These are phyloP conservation scores for Takakia lepidozioides DNA, from an alignment of 225 moss, liverwort and hornwort genomes.

Conservation along the genomic window DNA sequence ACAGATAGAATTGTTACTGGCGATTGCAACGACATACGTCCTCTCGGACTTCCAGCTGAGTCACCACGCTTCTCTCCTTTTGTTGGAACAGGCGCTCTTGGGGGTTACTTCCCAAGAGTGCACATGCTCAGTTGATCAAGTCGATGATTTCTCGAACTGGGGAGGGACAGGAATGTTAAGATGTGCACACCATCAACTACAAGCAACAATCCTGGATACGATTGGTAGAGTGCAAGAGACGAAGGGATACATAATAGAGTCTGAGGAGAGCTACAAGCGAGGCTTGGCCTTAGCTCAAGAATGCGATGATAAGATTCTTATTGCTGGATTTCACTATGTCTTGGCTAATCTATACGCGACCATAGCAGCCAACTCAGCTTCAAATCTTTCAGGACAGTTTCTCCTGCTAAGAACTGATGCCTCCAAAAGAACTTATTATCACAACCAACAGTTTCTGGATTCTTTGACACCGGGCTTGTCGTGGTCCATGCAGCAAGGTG, in stretches of 20 bases:
- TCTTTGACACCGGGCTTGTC: neutral
- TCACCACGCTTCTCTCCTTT: neutral
- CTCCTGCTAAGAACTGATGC: neutral
- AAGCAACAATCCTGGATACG: neutral
- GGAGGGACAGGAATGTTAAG: neutral
- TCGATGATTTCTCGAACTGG: neutral
- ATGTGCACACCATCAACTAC: conserved; percentile 4
- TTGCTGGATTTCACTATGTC: neutral
- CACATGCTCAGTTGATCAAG: neutral
- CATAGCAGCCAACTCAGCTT: neutral
- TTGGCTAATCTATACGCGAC: neutral
- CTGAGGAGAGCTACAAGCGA: neutral
- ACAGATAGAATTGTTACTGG: neutral
- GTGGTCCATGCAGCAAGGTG: too few relatives aligned
- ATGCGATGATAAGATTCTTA: neutral
- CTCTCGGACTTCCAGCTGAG: neutral
- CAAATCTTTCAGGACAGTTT: neutral
- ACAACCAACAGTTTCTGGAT: neutral
- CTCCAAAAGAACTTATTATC: too few relatives aligned
- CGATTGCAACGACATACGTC: neutral
- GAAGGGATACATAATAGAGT: neutral
- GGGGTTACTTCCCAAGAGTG: neutral
- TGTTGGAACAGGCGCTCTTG: neutral
- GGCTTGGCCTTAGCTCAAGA: conserved; percentile 1
- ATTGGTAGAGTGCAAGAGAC: neutral